Percentiles rank a stretch among this genome's conserved stretches.
These are phyloP conservation scores for Thalassia testudinum DNA, from an alignment of 116 monocot species.

Conservation along the genomic window DNA sequence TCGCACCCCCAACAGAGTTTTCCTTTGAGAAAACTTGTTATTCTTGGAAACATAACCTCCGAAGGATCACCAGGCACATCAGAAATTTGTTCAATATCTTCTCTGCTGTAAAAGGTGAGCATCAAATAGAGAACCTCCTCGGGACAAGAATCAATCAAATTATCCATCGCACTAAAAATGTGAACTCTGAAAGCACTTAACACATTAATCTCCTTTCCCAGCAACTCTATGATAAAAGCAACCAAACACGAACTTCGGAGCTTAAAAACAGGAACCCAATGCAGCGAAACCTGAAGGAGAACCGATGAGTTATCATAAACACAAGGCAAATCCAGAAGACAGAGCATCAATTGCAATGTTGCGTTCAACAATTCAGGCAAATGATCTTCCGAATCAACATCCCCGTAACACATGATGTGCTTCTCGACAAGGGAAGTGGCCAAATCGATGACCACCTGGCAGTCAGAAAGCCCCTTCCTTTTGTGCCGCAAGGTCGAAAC, in stretches of 20 bases:
- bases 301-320: slow-evolving; percentile 18
- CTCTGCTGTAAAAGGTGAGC: slow-evolving; percentile 28
- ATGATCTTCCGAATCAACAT: slow-evolving; percentile 9
- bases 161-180: slow-evolving; percentile 53
- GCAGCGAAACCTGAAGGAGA: slow-evolving; percentile 14
- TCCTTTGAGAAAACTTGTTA: slow-evolving; percentile 31
- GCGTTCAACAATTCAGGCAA: slow-evolving; percentile 23
- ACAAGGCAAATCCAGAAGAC: slow-evolving; percentile 44
- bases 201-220: slow-evolving; percentile 39
- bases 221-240: slow-evolving; percentile 37
- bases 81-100: slow-evolving; percentile 8
- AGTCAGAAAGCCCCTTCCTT: slow-evolving; percentile 12
- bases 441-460: slow-evolving; percentile 23
- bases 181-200: slow-evolving; percentile 25
- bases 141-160: slow-evolving; percentile 41
- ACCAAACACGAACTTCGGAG: slow-evolving; percentile 40
- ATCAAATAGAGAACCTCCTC: slow-evolving; percentile 42
- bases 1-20: slow-evolving; percentile 34
- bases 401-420: slow-evolving; percentile 23
- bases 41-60: slow-evolving; percentile 14
- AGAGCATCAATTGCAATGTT: slow-evolving; percentile 46
- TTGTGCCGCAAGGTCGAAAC: slow-evolving; percentile 17
- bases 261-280: slow-evolving; percentile 52
- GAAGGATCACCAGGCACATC: slow-evolving; percentile 14
- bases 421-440: slow-evolving; percentile 35